Evolutionary conservation across 176 grass and related monocot genomes (phyloP), one percentile per base, ranked within the genome.

Genomic region (Microstegium vimineum): DNA sequence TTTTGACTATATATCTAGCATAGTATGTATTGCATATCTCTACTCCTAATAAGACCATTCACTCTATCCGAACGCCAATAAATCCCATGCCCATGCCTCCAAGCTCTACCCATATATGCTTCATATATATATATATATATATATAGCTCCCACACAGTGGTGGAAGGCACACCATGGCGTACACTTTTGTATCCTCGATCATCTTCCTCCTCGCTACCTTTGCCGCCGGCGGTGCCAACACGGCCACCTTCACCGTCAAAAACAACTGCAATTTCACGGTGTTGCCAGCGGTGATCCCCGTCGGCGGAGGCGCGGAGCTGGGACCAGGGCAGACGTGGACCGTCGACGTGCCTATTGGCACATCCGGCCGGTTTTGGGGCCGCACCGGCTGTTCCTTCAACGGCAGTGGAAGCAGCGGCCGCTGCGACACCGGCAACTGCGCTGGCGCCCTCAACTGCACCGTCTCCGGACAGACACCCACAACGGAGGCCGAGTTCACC

Each of bases 221-320:
- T 6, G 2, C 33, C 0, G 2, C 49, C 6, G n/a, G n/a, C n/a
- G 6, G 67, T 0, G 32, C 83, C 11, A 71, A 63, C n/a, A 80
- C 83, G 0, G 45, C 84, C 18, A 87, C 34, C 4, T 86, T 94
- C 87, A 83, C 68, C 22, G 20, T 94, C 7, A 38, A 4, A 5
- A 94, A 94, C 87, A 51, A 41, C 5, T 95, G 93, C 38, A 3
- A 46, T 1, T 92, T 4, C 84, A 88, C 83, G 0, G 76, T 91
- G 36, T 94, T 86, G 86, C 86, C 76, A 3, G 92, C 92, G 2
- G 83, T 13, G 3, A 78, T n/a, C 36, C 74, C 74, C 0, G 46
- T 49, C 5, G 75, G 75, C n/a, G 54, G 83, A 9, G 66, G 56
- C 15, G 0, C 0, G 54, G 38, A 49, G 75, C 83, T 85, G 4